Evolutionary conservation across 1,284 basidiomycete genomes (phyloP), one percentile per base, ranked within the genome.

Genomic region (Cutaneotrichosporon sp.): DNA sequence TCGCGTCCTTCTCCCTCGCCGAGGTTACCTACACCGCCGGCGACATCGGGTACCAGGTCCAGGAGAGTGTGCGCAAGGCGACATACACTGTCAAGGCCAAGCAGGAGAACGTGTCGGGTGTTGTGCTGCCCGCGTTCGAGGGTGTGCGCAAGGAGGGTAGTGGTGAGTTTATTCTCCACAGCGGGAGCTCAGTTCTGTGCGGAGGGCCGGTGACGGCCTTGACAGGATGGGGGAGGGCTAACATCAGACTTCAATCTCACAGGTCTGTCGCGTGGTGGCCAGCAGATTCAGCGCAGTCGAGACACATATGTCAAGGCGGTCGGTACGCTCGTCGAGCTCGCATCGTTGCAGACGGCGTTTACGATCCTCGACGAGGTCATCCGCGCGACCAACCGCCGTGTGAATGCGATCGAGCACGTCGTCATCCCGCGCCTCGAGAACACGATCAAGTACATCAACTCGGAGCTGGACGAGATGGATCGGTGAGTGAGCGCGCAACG

Each of bases 281-380:
- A 99, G 79, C 95, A 99, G 80, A 90, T 99, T 11, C 85, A 94
- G 68, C 90, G 90, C 69, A 89, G 92, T 18, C 89, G 94, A 75
- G 96, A 99, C 75, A 92, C 92, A 3, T 99, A 98, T 72, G 90
- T 95, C 5, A 98, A 99, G 79, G 97, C 97, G 0, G 88, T 99
- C 30, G 92, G 96, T 79, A 97, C 95, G 2, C 85, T 99, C 18
- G 96, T 99, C 36, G 97, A 99, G 78, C 86, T 99, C 51, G 97
- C 97, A 2, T 97, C 94, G 49, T 83, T 99, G 38, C 90, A 97
- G 83, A 98, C 97, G 0, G 97, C 97, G 6, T 99, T 99, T 83
- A 96, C 91, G 62, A 98, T 99, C 71, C 86, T 99, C 31, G 97
- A 99, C 80, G 97, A 99, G 82, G 97, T 99, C 66, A 99, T 99